Percentiles rank a stretch among this genome's conserved stretches.
These are phyloP conservation scores for Boletus sp. DNA, from an alignment of 768 basidiomycete genomes.

Conservation along the genomic window DNA sequence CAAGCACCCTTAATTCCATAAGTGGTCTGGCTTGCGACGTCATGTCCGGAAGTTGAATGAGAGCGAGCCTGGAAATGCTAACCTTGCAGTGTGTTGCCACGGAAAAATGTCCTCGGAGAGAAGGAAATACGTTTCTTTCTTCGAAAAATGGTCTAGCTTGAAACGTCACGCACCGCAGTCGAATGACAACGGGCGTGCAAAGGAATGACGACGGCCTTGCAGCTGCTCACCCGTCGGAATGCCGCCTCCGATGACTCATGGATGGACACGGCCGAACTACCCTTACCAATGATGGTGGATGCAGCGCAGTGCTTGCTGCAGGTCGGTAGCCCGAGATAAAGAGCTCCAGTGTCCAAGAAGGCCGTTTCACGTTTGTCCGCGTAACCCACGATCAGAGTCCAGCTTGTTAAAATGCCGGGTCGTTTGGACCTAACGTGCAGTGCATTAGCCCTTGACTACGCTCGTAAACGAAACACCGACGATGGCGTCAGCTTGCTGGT, in stretches of 20 bases:
- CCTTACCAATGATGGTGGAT: neutral
- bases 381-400: neutral
- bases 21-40: neutral
- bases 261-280: neutral
- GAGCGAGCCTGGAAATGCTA: neutral
- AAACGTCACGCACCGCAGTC: neutral
- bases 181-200: neutral
- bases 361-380: neutral
- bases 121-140: neutral
- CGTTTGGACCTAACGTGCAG: neutral
- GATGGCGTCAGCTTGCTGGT: no score
- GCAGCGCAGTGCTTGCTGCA: neutral
- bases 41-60: neutral
- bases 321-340: neutral
- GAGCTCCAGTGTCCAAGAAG: neutral
- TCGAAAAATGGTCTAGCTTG: neutral
- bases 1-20: neutral
- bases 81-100: neutral
- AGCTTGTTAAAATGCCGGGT: neutral
- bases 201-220: neutral
- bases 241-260: neutral
- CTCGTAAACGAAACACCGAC: neutral
- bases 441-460: neutral
- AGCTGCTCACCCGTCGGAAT: constrained; percentile 2
- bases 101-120: neutral